phyloP scores from a whole-genome alignment of 169 alveolate species.

The Eimeria acervulina region DNA sequence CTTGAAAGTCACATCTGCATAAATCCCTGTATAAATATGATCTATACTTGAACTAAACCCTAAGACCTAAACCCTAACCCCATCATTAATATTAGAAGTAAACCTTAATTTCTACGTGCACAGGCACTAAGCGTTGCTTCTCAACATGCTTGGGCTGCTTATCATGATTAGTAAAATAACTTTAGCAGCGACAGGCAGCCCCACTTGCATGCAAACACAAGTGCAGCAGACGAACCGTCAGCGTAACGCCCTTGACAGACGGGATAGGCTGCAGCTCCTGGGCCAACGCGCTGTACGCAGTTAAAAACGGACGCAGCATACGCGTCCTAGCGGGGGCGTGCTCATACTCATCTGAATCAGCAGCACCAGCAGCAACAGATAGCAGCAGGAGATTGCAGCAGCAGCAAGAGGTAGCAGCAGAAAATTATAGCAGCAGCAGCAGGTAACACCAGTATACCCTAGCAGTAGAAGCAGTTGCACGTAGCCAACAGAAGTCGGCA shows the following conservation, averaged over 20 bases:
- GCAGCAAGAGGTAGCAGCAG: constrained; percentile 26
- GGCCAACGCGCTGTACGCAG: background rate
- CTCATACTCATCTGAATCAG: constrained; percentile 15
- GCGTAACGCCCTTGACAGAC: constrained; percentile 38
- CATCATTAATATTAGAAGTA: no score
- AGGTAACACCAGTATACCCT: no score
- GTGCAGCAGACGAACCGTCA: constrained; percentile 36
- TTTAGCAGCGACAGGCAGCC: background rate
- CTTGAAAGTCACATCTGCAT: background rate
- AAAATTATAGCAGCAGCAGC: background rate
- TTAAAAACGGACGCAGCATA: constrained; percentile 36
- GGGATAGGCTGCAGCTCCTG: constrained; percentile 42
- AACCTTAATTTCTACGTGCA: background rate
- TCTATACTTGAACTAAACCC: no score
- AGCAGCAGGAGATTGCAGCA: background rate
- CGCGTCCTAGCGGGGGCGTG: background rate
- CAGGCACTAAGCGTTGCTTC: no score
- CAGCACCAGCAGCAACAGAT: background rate
- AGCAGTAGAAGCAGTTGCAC: constrained; percentile 15
- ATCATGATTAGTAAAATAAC: background rate
- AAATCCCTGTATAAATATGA: background rate
- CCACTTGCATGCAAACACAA: background rate
- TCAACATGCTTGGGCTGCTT: background rate
- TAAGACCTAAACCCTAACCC: no score
- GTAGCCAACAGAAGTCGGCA: background rate